Conservation (phyloP, 371 early-diverging fungal genomes). For the Saksenaea oblongispora region DNA sequence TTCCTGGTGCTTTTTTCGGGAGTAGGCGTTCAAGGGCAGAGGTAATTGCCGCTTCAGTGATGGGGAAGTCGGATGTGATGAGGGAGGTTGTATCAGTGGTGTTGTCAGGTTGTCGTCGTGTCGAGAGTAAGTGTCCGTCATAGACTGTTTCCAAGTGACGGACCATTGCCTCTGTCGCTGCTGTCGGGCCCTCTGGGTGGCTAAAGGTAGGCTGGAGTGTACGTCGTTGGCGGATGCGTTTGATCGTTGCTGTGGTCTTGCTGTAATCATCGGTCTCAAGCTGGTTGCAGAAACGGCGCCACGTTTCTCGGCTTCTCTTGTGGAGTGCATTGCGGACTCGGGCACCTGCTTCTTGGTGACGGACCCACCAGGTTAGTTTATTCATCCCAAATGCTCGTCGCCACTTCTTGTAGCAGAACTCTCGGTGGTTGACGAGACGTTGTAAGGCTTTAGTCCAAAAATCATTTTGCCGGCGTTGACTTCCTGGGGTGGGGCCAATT, state of each 20-base stretch:
- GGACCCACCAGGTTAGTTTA: slow-evolving; percentile 10
- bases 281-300: slow-evolving; percentile 12
- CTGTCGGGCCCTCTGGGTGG: too few species aligned
- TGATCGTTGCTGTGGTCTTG: slow-evolving; percentile 12
- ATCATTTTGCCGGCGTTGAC: neutral
- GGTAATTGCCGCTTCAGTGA: neutral
- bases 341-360: slow-evolving; percentile 17
- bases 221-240: neutral
- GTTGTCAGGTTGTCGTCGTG: neutral
- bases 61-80: neutral
- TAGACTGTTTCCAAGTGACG: slow-evolving; percentile 4
- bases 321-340: neutral
- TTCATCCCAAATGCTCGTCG: slow-evolving; percentile 12
- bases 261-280: slow-evolving; percentile 4
- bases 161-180: slow-evolving; percentile 8
- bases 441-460: neutral
- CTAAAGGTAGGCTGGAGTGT: slow-evolving; percentile 3
- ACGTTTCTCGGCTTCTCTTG: slow-evolving; percentile 16
- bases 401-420: slow-evolving; percentile 13
- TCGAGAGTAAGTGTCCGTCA: neutral
- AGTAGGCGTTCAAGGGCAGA: slow-evolving; percentile 1
- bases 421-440: slow-evolving; percentile 2
- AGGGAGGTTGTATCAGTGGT: neutral
- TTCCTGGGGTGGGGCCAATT: neutral
- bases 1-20: slow-evolving; percentile 18